Conservation (phyloP, 164 flowering plant genomes). For the Brasenia schreberi region DNA sequence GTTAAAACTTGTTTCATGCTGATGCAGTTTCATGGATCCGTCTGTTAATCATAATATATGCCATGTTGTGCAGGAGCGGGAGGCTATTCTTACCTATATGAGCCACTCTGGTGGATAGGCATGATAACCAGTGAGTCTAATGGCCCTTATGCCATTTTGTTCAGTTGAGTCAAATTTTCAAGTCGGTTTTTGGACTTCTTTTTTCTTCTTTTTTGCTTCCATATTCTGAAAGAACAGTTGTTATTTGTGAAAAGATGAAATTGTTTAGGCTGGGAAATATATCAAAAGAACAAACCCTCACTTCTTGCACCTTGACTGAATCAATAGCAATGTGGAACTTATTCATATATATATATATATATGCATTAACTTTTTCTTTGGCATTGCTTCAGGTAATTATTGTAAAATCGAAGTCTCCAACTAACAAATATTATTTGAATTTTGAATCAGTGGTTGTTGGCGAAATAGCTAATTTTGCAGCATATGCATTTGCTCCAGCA, state of each 20-base stretch:
- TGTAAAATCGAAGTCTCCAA: too few species aligned
- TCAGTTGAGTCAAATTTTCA: not conserved
- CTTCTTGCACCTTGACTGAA: too few species aligned
- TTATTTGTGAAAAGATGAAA: too few species aligned
- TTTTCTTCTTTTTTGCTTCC: not conserved
- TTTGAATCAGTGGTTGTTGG: conserved; percentile 66
- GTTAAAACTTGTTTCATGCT: not conserved
- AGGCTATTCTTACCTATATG: conserved; percentile 28
- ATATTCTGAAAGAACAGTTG: too few species aligned
- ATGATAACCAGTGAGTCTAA: conserved; percentile 31
- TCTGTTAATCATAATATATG: not conserved
- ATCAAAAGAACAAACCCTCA: too few species aligned
- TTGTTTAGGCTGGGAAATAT: too few species aligned
- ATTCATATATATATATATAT: too few species aligned
- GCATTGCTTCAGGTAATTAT: too few species aligned
- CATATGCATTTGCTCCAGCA: conserved; percentile 89
- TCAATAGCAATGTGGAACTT: too few species aligned
- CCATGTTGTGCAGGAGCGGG: conserved; percentile 21
- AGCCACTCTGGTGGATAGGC: conserved; percentile 39
- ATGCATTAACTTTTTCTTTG: too few species aligned
- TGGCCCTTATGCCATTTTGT: not conserved
- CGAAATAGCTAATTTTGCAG: conserved; percentile 82
- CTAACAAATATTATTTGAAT: not conserved
- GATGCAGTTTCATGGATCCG: not conserved
- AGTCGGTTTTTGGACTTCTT: not conserved